Evolutionary conservation across 2,329 filamentous ascomycete species (phyloP), one percentile per base, ranked within the genome.

Genomic region (Fusarium tupiense): DNA sequence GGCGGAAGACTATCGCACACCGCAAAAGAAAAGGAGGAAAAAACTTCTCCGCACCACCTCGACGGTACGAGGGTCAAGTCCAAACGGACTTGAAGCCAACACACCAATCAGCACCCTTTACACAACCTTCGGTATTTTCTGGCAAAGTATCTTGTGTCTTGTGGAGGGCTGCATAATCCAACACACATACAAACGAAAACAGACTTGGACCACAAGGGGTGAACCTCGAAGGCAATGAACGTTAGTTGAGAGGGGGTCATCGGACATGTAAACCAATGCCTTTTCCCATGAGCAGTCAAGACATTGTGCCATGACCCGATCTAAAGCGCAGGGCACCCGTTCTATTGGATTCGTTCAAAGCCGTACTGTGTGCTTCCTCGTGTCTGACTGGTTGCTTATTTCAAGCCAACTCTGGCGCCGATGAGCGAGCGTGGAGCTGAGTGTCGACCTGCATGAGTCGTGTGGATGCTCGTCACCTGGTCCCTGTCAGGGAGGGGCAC

Each of bases 241-340:
- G 33, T 37, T 44, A 63, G 31, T 52, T 40, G 67, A 74, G 67
- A 74, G 71, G 35, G 62, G 14, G 64, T 69, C 71, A 77, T 75
- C 69, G 60, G 68, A 56, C 68, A 53, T 72, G 61, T 56, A 66
- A 38, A 50, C 46, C 56, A 75, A 65, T 59, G 35, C 31, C 58
- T 50, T 57, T 38, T 64, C 41, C 46, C 63, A 67, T 67, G 64
- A 73, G 62, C 41, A 53, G 52, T 31, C 52, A 56, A 56, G 24
- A 19, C 20, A 41, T 53, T 69, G 64, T 69, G 71, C 61, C 66
- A 74, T 74, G 72, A 54, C 64, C 74, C 75, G 71, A 77, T 78
- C 73, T 71, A 73, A 75, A 78, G 65, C 71, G 73, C 65, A 71
- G 67, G 61, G 68, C 69, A 78, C 69, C 77, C 76, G 64, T 77